These are phyloP conservation scores for Sutorius eximius DNA, from an alignment of 1,284 basidiomycete species.

Conservation along the genomic window DNA sequence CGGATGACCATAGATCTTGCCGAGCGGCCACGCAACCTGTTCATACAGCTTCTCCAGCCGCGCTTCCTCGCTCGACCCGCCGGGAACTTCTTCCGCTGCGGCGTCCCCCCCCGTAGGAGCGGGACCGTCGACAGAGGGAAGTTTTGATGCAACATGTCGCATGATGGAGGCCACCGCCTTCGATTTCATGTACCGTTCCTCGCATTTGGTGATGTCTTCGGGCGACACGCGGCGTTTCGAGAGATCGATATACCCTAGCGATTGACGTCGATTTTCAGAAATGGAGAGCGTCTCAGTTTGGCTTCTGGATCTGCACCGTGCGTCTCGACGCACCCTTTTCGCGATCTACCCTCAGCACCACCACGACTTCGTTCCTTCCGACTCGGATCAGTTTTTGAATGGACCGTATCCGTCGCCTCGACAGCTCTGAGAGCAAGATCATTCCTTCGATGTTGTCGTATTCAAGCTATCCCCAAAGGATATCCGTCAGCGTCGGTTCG, in stretches of 20 bases:
- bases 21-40: constrained; percentile 90
- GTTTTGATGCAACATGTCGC: constrained; percentile 89
- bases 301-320: background rate
- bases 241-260: constrained; percentile 95
- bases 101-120: constrained; percentile 19
- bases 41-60: constrained; percentile 87
- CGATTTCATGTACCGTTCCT: constrained; percentile 97
- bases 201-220: constrained; percentile 98
- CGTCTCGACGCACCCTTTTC: constrained; percentile 78
- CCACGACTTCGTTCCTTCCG: constrained; percentile 97
- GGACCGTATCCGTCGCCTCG: constrained; percentile 92
- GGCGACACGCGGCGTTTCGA: constrained; percentile 99
- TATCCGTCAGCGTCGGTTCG: background rate
- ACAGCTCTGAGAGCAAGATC: constrained; percentile 97
- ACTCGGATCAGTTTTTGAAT: constrained; percentile 99
- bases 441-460: constrained; percentile 99
- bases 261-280: background rate
- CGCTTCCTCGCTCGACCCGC: constrained; percentile 65
- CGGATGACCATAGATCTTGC: constrained; percentile 90
- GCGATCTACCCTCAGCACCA: constrained; percentile 97
- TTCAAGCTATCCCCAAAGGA: constrained; percentile 69
- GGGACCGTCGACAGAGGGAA: constrained; percentile 50
- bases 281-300: background rate
- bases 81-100: constrained; percentile 35
- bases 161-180: constrained; percentile 94